phyloP scores from a whole-genome alignment of 2,329 filamentous ascomycete genomes.

The Rutstroemia sp. region DNA sequence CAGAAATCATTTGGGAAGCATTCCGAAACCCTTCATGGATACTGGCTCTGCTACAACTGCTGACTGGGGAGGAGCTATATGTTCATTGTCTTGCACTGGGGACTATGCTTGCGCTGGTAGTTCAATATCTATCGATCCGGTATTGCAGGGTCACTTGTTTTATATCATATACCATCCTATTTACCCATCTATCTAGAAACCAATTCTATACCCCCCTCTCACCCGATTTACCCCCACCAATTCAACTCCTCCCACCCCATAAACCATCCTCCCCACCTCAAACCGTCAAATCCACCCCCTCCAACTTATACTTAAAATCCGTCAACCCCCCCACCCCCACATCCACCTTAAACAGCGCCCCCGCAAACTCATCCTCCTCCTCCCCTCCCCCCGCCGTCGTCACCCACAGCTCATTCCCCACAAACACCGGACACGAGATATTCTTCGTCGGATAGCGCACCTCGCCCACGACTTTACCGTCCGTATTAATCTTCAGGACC shows the following conservation, averaged over 20 bases:
- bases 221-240: not conserved
- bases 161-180: too few species aligned
- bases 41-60: too few species aligned
- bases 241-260: not conserved
- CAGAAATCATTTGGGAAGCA: too few species aligned
- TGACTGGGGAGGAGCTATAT: too few species aligned
- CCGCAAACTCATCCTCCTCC: constrained; percentile 56
- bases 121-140: too few species aligned
- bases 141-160: too few species aligned
- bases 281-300: constrained; percentile 6
- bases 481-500: constrained; percentile 62
- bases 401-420: constrained; percentile 67
- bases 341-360: constrained; percentile 68
- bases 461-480: constrained; percentile 66
- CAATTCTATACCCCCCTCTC: not conserved
- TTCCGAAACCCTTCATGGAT: too few species aligned
- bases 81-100: too few species aligned
- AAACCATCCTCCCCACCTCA: not conserved
- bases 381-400: constrained; percentile 66
- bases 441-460: constrained; percentile 70
- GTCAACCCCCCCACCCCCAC: constrained; percentile 63
- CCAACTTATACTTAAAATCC: constrained; percentile 53
- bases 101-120: too few species aligned
- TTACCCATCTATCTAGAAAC: too few species aligned
- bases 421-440: constrained; percentile 75